Evolutionary conservation across 2,329 filamentous ascomycete species (phyloP), one percentile per base, ranked within the genome.

Genomic region (Calonectria pteridis): DNA sequence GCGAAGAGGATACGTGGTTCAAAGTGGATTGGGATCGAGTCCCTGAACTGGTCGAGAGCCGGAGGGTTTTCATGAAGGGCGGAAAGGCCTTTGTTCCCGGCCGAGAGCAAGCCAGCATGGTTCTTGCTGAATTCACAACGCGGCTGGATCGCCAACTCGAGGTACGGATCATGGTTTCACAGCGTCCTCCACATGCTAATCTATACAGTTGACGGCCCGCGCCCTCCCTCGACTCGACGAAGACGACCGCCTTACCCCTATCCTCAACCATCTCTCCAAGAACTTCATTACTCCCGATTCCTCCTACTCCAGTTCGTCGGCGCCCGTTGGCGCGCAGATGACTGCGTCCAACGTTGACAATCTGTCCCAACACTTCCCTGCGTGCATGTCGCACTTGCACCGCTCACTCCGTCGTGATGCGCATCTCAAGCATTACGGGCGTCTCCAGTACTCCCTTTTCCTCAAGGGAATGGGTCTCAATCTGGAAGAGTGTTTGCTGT

Each of bases 1-100:
- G 81, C 7, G 95, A 98, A 20, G 95, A 98, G 51, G 95, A 97
- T 80, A 92, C 88, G 31, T 99, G 95, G 93, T 98, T 97, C 88
- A 98, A 98, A 86, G 95, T 98, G 1, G 95, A 98, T 81, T 99
- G 96, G 95, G 94, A 95, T 82, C 91, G 93, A 40, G 97, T 99
- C 1, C 95, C 96, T 0, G 96, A 98, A 74, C 86, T 99, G 46
- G 93, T 99, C 0, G 96, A 98, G 84, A 86, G 90, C 63, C 89
- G 96, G 65, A 90, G 91, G 67, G 94, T 98, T 1, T 92, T 97
- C 69, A 77, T 98, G 77, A 93, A 90, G 78, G 92, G 86, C 33
- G 97, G 97, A 3, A 97, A 95, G 84, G 97, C 97, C 1, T 99
- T 95, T 81, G 96, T 99, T 1, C 96, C 97, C 1, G 92, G 93